Conservation (phyloP, 805 yeast species). For the Isabelozyma heimii region DNA sequence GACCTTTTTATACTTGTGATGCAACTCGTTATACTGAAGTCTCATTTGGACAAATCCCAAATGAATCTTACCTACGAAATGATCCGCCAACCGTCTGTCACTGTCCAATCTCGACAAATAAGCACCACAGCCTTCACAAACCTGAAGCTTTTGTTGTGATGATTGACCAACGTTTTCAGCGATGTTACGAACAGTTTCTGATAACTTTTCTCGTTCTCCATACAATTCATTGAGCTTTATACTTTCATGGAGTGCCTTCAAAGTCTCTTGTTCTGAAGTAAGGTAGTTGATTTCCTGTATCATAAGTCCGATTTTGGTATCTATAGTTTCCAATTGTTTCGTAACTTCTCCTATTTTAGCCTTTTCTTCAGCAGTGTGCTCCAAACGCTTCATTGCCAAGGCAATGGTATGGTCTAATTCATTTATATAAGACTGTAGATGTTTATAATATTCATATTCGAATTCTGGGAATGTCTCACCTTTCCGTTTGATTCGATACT, state of each 20-base stretch:
- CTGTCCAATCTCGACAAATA: slow-evolving; percentile 81
- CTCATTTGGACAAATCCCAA: slow-evolving; percentile 79
- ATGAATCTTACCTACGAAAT: slow-evolving; percentile 85
- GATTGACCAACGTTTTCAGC: slow-evolving; percentile 78
- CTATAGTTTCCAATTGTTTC: slow-evolving; percentile 57
- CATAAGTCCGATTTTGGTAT: slow-evolving; percentile 62
- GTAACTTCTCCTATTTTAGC: slow-evolving; percentile 54
- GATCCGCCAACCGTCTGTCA: slow-evolving; percentile 85
- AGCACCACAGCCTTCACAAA: slow-evolving; percentile 88
- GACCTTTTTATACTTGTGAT: slow-evolving; percentile 8
- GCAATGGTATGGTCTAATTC: slow-evolving; percentile 68
- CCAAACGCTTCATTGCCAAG: slow-evolving; percentile 60
- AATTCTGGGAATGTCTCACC: slow-evolving; percentile 48
- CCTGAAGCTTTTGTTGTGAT: slow-evolving; percentile 87
- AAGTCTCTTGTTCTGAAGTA: slow-evolving; percentile 46
- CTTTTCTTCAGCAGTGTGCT: slow-evolving; percentile 73
- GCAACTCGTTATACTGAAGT: slow-evolving; percentile 43
- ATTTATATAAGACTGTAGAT: slow-evolving; percentile 53
- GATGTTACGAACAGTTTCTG: slow-evolving; percentile 55
- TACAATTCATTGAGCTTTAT: slow-evolving; percentile 43
- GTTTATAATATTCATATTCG: slow-evolving; percentile 47
- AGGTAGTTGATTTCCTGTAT: slow-evolving; percentile 62
- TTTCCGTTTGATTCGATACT: slow-evolving; percentile 40
- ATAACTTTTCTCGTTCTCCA: slow-evolving; percentile 49
- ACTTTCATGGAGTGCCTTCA: slow-evolving; percentile 50